Conservation (phyloP, 1,139 yeast species). For the Geotrichum fermentans region DNA sequence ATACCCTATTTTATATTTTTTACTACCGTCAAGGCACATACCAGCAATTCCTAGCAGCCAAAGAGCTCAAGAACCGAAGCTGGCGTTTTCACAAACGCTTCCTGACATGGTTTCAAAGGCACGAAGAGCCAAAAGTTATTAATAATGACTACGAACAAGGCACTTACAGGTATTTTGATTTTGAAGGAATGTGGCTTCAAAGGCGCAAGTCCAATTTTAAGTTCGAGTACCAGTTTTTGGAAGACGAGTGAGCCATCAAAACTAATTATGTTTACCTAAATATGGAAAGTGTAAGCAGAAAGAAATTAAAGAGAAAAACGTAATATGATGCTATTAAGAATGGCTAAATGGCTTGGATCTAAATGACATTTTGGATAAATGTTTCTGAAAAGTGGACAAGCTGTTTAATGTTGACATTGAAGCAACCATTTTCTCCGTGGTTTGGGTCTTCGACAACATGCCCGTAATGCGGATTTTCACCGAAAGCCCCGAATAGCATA, state of each 20-base stretch:
- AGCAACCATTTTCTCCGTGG: constrained; percentile 81
- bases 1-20: constrained; percentile 87
- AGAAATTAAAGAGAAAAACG: neutral
- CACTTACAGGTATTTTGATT: constrained; percentile 79
- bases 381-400: constrained; percentile 53
- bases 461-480: constrained; percentile 47
- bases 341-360: neutral
- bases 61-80: constrained; percentile 72
- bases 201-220: constrained; percentile 70
- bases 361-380: constrained; percentile 12
- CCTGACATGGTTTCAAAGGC: constrained; percentile 78
- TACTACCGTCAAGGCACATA: constrained; percentile 71
- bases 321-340: neutral
- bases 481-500: constrained; percentile 73
- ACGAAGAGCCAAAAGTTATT: constrained; percentile 51
- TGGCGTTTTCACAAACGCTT: constrained; percentile 81
- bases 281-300: neutral
- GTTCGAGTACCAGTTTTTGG: constrained; percentile 46
- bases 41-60: constrained; percentile 76
- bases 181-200: constrained; percentile 83
- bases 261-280: neutral
- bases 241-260: constrained; percentile 35
- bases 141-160: constrained; percentile 47
- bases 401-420: constrained; percentile 73
- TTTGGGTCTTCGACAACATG: constrained; percentile 82